Conservation (phyloP, 345 rosid genomes). For the Populus alba region DNA sequence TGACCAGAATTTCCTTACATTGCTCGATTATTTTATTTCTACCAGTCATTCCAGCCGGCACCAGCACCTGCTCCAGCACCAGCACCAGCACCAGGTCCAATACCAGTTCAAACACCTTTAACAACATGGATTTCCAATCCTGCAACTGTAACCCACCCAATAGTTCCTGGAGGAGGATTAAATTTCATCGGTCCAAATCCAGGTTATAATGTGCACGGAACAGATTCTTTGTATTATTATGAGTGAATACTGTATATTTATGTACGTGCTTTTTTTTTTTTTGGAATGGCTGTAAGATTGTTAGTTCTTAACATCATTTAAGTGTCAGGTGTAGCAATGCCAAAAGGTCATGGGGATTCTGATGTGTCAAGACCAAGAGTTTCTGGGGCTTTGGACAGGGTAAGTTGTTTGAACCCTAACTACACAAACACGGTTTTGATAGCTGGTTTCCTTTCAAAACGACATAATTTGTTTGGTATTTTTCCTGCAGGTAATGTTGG, state of each 20-base stretch:
- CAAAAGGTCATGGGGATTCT: conserved; percentile 25
- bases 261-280: not conserved
- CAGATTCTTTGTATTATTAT: not conserved
- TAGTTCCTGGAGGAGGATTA: conserved; percentile 20
- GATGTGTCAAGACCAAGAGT: conserved; percentile 22
- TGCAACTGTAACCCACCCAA: conserved; percentile 18
- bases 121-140: conserved; percentile 30
- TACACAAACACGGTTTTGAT: not conserved
- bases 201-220: conserved; percentile 7
- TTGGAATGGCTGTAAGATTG: not conserved
- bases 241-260: not conserved
- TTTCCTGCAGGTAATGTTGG: conserved; percentile 20
- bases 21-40: not conserved
- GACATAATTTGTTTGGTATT: not conserved
- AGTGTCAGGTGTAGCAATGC: conserved; percentile 19
- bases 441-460: not conserved
- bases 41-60: conserved; percentile 19
- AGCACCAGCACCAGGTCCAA: not conserved
- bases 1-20: not conserved
- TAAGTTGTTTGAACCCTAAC: conserved; percentile 13
- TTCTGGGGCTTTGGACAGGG: conserved; percentile 26
- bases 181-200: conserved; percentile 20
- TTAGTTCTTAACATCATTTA: not conserved
- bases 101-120: conserved; percentile 24
- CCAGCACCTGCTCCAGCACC: conserved; percentile 12